These are phyloP conservation scores for Apiotrichum gracile DNA, from an alignment of 1,284 basidiomycete species.

Conservation along the genomic window DNA sequence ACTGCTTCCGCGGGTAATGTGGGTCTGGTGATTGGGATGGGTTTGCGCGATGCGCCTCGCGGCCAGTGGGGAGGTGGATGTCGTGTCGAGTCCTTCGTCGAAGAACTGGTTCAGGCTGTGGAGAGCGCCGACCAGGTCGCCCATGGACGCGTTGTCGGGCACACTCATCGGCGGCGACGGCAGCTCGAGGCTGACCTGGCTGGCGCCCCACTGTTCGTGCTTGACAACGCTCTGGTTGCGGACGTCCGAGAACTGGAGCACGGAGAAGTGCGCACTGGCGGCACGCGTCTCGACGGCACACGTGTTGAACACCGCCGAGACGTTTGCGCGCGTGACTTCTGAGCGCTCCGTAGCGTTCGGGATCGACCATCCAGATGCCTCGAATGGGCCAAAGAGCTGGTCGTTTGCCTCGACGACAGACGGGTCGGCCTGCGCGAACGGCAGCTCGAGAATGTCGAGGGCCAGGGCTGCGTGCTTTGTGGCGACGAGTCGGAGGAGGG, in stretches of 20 bases:
- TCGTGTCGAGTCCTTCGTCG: slow-evolving; percentile 52
- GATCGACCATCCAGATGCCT: slow-evolving; percentile 79
- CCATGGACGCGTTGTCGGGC: slow-evolving; percentile 57
- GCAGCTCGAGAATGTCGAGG: slow-evolving; percentile 85
- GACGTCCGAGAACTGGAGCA: slow-evolving; percentile 43
- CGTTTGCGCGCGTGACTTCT: slow-evolving; percentile 63
- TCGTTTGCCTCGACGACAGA: slow-evolving; percentile 76
- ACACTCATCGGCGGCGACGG: slow-evolving; percentile 65
- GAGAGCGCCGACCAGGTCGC: slow-evolving; percentile 75
- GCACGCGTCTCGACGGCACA: slow-evolving; percentile 59
- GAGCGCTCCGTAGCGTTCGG: slow-evolving; percentile 60
- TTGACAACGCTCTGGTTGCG: neutral
- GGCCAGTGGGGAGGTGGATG: slow-evolving; percentile 9
- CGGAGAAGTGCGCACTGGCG: slow-evolving; percentile 44
- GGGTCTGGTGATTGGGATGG: neutral
- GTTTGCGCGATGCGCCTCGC: neutral
- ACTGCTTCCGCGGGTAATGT: slow-evolving; percentile 3
- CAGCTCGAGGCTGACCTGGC: slow-evolving; percentile 23
- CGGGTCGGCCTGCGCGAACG: slow-evolving; percentile 64
- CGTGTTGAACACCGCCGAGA: slow-evolving; percentile 77
- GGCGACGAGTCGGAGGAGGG: slow-evolving; percentile 74
- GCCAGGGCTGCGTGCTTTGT: slow-evolving; percentile 79
- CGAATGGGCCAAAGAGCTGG: slow-evolving; percentile 75
- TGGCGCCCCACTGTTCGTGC: slow-evolving; percentile 12
- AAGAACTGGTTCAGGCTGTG: slow-evolving; percentile 83